Base-by-base conservation (phyloP, 1,139 yeast genomes). In the Suhomyces yuchorum region DNA sequence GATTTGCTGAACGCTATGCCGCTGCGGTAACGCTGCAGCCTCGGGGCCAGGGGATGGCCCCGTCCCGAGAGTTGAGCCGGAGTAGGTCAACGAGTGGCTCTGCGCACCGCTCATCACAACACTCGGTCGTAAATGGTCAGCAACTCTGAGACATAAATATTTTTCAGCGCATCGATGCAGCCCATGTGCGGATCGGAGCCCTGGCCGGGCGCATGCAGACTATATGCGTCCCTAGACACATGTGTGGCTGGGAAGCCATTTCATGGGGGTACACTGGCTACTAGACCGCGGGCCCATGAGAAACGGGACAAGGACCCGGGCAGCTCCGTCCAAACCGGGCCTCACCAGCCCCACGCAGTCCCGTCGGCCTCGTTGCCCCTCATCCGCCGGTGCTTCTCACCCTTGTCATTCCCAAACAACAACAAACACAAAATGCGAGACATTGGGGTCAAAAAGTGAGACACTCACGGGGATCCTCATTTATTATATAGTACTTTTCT, bases 391-490 rank as follows among this genome's bases (percentile, higher is more conserved):
- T 20, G 43, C 26, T 40, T 30, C 24, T 20, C 14, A 37, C 46
- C 44, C 33, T 37, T 41, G 43, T 36, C 38, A 38, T 36, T 46
- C 46, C 24, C 38, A 47, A 38, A 44, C 45, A 47, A 44, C 34
- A 47, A 47, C 50, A 47, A 47, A 47, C 50, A 47, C 46, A 40
- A 40, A 46, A 40, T 39, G 46, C 41, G 44, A 46, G 49, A 46
- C 49, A 47, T 43, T 47, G 36, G 34, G 34, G 34, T 30, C 12
- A 30, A 30, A 30, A 30, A 30, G 34, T 30, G 34, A 30, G 34
- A 30, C 34, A 30, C 34, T 30, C 34, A 30, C 34, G 34, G 34
- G 34, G 34, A 30, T 30, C 34, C 34, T 30, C 34, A 30, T 30
- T 30, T 30, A 30, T 14, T 30, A 14, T 15, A 30, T 15, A n/a